phyloP scores from a whole-genome alignment of 2,329 filamentous ascomycete genomes.

The Zymoseptoria passerinii region DNA sequence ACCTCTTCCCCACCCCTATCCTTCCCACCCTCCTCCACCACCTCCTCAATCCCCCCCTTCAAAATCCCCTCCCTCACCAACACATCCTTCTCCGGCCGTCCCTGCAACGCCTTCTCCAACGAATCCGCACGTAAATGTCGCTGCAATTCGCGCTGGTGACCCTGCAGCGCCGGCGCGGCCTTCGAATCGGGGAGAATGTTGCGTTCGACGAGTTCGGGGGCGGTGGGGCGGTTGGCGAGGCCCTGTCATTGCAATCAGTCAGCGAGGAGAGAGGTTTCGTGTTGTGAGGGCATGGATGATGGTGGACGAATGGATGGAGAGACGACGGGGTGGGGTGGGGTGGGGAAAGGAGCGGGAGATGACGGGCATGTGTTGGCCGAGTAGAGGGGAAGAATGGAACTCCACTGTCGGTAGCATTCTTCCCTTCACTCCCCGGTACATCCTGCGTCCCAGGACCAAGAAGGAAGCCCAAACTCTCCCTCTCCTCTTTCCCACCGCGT shows the following conservation, averaged over 20 bases:
- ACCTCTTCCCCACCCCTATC: not conserved
- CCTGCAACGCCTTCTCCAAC: constrained; percentile 77
- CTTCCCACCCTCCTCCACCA: constrained; percentile 1
- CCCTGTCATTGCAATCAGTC: constrained; percentile 26
- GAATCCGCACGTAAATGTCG: constrained; percentile 81
- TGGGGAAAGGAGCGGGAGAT: not conserved
- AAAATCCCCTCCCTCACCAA: constrained; percentile 75
- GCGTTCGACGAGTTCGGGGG: constrained; percentile 69
- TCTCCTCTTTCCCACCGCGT: no score
- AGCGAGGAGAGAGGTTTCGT: not conserved
- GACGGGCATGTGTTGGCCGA: no score
- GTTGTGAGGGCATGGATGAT: no score
- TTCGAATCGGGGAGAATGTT: constrained; percentile 78
- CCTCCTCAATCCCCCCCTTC: constrained; percentile 30
- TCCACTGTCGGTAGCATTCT: no score
- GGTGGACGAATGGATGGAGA: no score
- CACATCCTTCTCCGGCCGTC: constrained; percentile 66
- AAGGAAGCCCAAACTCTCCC: no score
- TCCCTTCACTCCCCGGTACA: no score
- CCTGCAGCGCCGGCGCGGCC: constrained; percentile 70
- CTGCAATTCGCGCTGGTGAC: constrained; percentile 74
- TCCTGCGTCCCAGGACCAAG: no score
- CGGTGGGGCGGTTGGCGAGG: constrained; percentile 55
- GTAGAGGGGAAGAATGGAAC: no score
- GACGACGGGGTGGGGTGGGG: not conserved